These are phyloP conservation scores for Taphrina deformans DNA, from an alignment of 1,139 yeast species.

Conservation along the genomic window DNA sequence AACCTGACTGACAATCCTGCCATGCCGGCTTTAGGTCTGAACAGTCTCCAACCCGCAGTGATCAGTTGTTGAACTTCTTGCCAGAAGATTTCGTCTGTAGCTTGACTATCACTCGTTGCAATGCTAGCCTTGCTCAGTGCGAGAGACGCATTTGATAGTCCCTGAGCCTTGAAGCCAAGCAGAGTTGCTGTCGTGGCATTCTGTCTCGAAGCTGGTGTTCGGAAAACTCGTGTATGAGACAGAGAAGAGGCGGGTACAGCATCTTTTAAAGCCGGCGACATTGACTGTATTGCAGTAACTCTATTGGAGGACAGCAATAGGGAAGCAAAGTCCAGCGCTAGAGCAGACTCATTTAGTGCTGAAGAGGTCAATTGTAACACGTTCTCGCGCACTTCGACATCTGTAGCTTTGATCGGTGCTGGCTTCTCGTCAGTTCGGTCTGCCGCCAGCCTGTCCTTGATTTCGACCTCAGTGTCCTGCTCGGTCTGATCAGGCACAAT, in stretches of 20 bases:
- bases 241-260: slow-evolving; percentile 78
- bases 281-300: slow-evolving; percentile 84
- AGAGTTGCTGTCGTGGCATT: slow-evolving; percentile 47
- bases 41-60: slow-evolving; percentile 9
- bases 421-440: neutral
- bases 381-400: slow-evolving; percentile 42
- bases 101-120: neutral
- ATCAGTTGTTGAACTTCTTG: neutral
- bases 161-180: slow-evolving; percentile 85
- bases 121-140: slow-evolving; percentile 1
- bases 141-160: slow-evolving; percentile 60
- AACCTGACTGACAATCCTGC: slow-evolving; percentile 13
- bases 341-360: slow-evolving; percentile 85
- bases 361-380: slow-evolving; percentile 57
- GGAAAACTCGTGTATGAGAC: neutral
- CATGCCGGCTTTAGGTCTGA: neutral
- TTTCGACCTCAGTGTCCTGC: neutral
- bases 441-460: neutral
- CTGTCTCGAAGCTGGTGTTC: slow-evolving; percentile 43
- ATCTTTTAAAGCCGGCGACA: slow-evolving; percentile 82
- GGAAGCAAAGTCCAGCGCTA: slow-evolving; percentile 84
- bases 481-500: neutral
- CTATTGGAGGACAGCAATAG: slow-evolving; percentile 75
- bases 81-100: slow-evolving; percentile 10
- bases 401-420: neutral